Evolutionary conservation across 495 filamentous ascomycete species (phyloP), one percentile per base, ranked within the genome.

Genomic region (Penicillium waksmanii): DNA sequence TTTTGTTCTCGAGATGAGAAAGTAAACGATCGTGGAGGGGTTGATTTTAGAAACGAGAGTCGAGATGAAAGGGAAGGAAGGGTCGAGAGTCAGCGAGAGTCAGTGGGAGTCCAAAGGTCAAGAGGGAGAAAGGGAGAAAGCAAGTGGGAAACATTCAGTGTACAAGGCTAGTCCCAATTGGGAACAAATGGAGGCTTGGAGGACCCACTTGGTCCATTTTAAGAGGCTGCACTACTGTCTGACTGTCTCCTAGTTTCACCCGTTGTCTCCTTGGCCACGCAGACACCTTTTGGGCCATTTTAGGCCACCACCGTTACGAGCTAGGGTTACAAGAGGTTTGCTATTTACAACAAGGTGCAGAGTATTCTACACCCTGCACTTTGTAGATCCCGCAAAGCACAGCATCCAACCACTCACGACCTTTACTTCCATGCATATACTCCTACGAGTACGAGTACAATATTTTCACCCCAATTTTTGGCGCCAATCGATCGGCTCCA

Each of bases 1-100:
- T 19, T 12, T 12, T 8, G 0, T 17, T 31, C 19, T n/a, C 19
- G 40, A 38, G 19, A 33, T 46, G 40, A n/a, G 42, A 31, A 47
- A 55, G n/a, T 5, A 55, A 64, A 64, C 57, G 61, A 65, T 48
- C 46, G 63, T 62, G 61, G 55, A 46, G 27, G 21, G 46, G 17
- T 6, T 18, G n/a, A 13, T 44, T 19, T 17, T 5, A 18, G 19
- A 48, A 48, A 51, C 49, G 40, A 55, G 55, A 58, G 34, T 53
- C 51, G 53, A 58, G 62, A 55, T 60, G 58, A 54, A 54, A 64
- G 56, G 53, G 56, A 31, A 31, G 27, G 23, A 23, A 31, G 27
- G 27, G 27, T 31, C 23, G 23, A 23, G 23, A 9, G 27, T 31
- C 27, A 31, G 27, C 23, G 23, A 3, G 23, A 23, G 23, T n/a